phyloP scores from a whole-genome alignment of 208 protist genomes.

The Lotmaria passim region DNA sequence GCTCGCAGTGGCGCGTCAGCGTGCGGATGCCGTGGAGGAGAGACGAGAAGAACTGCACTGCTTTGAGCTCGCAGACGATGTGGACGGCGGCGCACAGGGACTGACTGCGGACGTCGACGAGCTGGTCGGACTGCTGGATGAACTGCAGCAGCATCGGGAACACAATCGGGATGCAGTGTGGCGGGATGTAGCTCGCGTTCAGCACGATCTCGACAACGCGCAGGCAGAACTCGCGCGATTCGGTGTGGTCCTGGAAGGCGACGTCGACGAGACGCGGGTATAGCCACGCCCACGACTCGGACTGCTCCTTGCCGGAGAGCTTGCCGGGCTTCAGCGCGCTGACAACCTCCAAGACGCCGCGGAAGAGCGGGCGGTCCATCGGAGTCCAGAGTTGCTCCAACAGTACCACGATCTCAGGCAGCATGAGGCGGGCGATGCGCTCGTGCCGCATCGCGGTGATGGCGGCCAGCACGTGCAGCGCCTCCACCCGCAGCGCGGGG shows the following conservation, averaged over 20 bases:
- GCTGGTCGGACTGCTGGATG: slow-evolving; percentile 84
- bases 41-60: slow-evolving; percentile 82
- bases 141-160: slow-evolving; percentile 89
- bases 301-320: slow-evolving; percentile 90
- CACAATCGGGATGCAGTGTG: slow-evolving; percentile 87
- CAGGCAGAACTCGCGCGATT: slow-evolving; percentile 88
- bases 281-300: slow-evolving; percentile 90
- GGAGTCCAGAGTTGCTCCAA: slow-evolving; percentile 89
- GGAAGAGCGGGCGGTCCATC: slow-evolving; percentile 82
- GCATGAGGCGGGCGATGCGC: slow-evolving; percentile 77
- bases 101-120: slow-evolving; percentile 83
- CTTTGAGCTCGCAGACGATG: slow-evolving; percentile 90
- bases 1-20: slow-evolving; percentile 84
- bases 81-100: slow-evolving; percentile 85
- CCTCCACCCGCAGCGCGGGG: slow-evolving; percentile 82
- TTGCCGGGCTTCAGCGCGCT: slow-evolving; percentile 89
- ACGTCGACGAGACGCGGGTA: slow-evolving; percentile 91
- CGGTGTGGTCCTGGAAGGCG: slow-evolving; percentile 85
- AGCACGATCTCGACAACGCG: slow-evolving; percentile 88
- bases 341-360: slow-evolving; percentile 85
- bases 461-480: slow-evolving; percentile 81
- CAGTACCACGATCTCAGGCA: slow-evolving; percentile 90
- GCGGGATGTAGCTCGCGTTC: slow-evolving; percentile 88
- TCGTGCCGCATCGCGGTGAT: slow-evolving; percentile 86
- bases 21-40: slow-evolving; percentile 85